Evolutionary conservation across 192 early-diverging fungal genomes (phyloP).

Genomic region (Entrophospora sp.): DNA sequence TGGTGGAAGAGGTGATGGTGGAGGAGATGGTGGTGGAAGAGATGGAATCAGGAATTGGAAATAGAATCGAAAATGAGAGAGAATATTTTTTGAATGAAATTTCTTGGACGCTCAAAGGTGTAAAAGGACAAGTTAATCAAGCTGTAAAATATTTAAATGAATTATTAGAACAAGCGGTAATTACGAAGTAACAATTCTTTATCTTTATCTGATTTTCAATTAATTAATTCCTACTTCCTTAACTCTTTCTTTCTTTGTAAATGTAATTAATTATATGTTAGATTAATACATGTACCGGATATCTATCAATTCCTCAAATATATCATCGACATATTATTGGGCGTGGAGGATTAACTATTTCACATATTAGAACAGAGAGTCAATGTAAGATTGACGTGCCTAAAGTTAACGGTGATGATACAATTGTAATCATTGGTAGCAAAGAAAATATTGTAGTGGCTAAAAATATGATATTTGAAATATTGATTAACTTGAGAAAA

Average conservation of each 20-base stretch:
- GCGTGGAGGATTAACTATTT: constrained; percentile 62
- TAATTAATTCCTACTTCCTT: too few relatives aligned
- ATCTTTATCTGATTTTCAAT: too few relatives aligned
- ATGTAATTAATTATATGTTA: too few relatives aligned
- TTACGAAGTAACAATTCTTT: too few relatives aligned
- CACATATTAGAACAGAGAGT: constrained; percentile 54
- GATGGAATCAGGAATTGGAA: constrained; percentile 28
- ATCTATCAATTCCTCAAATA: constrained; percentile 36
- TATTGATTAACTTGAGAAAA: too few relatives aligned
- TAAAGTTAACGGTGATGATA: constrained; percentile 25
- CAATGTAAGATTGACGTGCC: constrained; percentile 60
- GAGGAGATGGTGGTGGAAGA: constrained; percentile 13
- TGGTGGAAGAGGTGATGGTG: too few relatives aligned
- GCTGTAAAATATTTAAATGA: constrained; percentile 27
- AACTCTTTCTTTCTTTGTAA: too few relatives aligned
- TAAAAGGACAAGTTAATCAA: constrained; percentile 37
- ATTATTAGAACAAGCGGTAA: constrained; percentile 21
- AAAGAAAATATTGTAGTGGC: too few relatives aligned
- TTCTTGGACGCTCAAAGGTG: constrained; percentile 47
- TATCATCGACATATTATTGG: constrained; percentile 69
- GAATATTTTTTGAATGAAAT: constrained; percentile 23
- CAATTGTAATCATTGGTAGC: too few relatives aligned
- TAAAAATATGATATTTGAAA: too few relatives aligned
- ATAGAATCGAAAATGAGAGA: constrained; percentile 24
- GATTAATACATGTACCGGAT: constrained; percentile 30